Base-by-base conservation (phyloP, 2,329 filamentous ascomycete species). In the Xylaria polymorpha region DNA sequence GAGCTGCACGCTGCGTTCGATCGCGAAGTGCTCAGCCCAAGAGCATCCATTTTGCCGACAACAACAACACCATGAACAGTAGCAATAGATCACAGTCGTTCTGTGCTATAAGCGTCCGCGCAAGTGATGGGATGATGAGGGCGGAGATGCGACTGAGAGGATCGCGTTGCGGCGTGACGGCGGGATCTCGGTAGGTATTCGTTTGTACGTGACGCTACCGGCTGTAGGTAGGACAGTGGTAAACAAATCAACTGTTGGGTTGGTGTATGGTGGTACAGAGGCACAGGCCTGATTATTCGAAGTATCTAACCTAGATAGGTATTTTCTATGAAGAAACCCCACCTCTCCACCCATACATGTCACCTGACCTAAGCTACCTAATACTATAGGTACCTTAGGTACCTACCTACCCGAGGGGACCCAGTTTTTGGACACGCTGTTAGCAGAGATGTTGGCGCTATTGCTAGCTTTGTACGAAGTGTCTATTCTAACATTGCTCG, bases 1-100 rank as follows among this genome's bases (percentile, higher is more conserved):
- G 82, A 83, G 60, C 66, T 72, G 76, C 82, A 83, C 12, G 75
- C 66, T 25, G 74, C 68, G 61, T 76, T 79, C 1, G 71, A 73
- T 61, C 74, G 76, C 64, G 74, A 70, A 35, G 76, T 73, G 62
- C 78, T 79, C 32, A 80, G 56, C 41, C 68, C 69, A 12, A 80
- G 70, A 35, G 73, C 76, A 22, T 80, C 78, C 74, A 79, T 79
- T 44, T 61, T 68, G 61, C 46, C 61, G 3, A 37, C n/a, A 8
- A 37, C n/a, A 3, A 37, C 25, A n/a, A 39, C 4, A 22, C 15
- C 20, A 44, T 29, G 22, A 43, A 15, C 44, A 35, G 22, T 8
- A 12, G 41, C 37, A 43, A 37, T 50, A 22, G 44, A 2, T 9
- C 20, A 44, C 18, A 20, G 15, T 29, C 29, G 41, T 39, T 29